phyloP scores from a whole-genome alignment of 148 eudicot genomes.

The Rhododendron kiyosumense region DNA sequence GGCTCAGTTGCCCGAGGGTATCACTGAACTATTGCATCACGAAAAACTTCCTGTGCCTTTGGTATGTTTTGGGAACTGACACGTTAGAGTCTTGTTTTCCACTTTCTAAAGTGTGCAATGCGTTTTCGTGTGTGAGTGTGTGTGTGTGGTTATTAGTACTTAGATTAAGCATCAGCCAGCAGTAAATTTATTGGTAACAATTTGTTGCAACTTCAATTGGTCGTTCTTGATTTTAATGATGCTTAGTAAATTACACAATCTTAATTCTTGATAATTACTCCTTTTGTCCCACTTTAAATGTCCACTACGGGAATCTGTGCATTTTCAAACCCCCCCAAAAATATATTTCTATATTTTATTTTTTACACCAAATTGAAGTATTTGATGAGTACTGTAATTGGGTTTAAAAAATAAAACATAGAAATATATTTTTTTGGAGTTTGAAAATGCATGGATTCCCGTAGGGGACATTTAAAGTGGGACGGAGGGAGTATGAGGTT shows the following conservation, averaged over 20 bases:
- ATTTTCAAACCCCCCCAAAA: too few species aligned
- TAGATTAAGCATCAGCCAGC: background rate
- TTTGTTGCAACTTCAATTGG: background rate
- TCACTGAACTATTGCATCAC: conserved; percentile 79
- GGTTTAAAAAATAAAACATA: too few species aligned
- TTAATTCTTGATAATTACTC: background rate
- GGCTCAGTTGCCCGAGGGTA: conserved; percentile 92
- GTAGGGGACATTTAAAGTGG: too few species aligned
- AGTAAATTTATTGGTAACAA: background rate
- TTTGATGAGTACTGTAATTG: too few species aligned
- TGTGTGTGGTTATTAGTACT: background rate
- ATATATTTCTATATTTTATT: too few species aligned
- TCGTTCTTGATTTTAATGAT: background rate
- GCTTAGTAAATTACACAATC: background rate
- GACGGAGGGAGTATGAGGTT: background rate
- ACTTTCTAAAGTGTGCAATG: background rate
- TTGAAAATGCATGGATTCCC: too few species aligned
- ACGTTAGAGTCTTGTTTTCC: background rate
- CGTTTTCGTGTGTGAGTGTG: background rate
- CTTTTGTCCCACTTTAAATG: too few species aligned
- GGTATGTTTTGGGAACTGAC: conserved; percentile 40
- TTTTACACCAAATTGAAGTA: too few species aligned
- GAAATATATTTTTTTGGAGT: too few species aligned
- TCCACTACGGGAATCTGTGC: too few species aligned
- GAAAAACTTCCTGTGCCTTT: conserved; percentile 68